Evolutionary conservation across 768 basidiomycete genomes (phyloP).

Genomic region (Tricholoma hemisulphureum): DNA sequence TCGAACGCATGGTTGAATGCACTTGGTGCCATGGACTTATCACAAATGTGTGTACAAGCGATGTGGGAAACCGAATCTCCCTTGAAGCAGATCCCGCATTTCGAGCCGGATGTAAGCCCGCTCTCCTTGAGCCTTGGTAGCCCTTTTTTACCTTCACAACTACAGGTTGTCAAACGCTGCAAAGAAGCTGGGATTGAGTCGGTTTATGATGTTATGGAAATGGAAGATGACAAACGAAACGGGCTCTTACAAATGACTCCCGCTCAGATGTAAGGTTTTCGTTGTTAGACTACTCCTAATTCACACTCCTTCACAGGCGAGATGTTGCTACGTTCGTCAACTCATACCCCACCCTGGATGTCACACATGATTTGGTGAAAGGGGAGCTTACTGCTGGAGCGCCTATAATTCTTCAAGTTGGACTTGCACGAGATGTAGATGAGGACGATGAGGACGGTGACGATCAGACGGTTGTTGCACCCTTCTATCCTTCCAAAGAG

Average conservation of each 20-base stretch:
- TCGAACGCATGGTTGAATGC: conserved; percentile 95
- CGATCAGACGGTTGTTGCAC: conserved; percentile 87
- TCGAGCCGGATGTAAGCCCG: conserved; percentile 74
- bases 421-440: conserved; percentile 78
- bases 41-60: conserved; percentile 98
- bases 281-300: conserved; percentile 3
- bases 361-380: conserved; percentile 80
- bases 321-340: conserved; percentile 96
- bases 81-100: conserved; percentile 94
- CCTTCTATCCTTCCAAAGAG: conserved; percentile 88
- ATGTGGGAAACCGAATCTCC: conserved; percentile 98
- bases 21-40: conserved; percentile 94
- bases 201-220: conserved; percentile 97
- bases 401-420: conserved; percentile 79
- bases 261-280: conserved; percentile 71
- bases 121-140: background rate
- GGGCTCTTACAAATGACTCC: conserved; percentile 81
- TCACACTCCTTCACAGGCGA: conserved; percentile 52
- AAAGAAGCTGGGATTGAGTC: conserved; percentile 78
- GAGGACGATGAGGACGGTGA: conserved; percentile 65
- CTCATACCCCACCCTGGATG: conserved; percentile 95
- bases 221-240: conserved; percentile 90
- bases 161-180: conserved; percentile 79
- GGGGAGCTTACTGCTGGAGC: conserved; percentile 84
- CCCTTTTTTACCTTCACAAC: background rate